Percentiles rank a stretch among this genome's conserved stretches.
Conservation (phyloP, 495 filamentous ascomycete genomes). For the Lineolata rhizophorae region DNA sequence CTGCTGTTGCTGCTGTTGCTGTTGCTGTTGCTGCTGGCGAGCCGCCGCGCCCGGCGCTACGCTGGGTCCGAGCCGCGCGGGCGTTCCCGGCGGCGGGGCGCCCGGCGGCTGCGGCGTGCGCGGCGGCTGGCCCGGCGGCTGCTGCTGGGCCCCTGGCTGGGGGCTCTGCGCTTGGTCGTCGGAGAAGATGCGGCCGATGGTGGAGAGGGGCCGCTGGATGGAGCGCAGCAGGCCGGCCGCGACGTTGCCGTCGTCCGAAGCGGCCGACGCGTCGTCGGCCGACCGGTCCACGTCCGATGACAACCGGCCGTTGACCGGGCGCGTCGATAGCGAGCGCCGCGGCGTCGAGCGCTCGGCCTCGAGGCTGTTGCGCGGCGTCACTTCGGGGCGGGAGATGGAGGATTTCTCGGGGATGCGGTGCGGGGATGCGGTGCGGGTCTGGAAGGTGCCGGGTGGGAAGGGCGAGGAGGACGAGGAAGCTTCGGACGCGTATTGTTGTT, state of each 20-base stretch:
- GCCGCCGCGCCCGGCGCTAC: conserved; percentile 4
- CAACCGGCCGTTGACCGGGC: conserved; percentile 19
- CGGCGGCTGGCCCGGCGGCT: conserved; percentile 12
- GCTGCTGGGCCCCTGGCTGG: not conserved
- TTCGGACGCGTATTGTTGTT: not conserved
- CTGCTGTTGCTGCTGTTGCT: not conserved
- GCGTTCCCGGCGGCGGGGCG: conserved; percentile 33
- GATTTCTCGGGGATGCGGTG: conserved; percentile 37
- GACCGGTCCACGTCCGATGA: too few relatives aligned
- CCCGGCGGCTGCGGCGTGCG: conserved; percentile 33
- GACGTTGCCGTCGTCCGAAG: conserved; percentile 35
- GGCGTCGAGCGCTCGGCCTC: conserved; percentile 31
- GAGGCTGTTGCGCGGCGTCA: conserved; percentile 29
- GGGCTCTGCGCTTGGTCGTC: conserved; percentile 34
- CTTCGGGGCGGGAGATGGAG: conserved; percentile 27
- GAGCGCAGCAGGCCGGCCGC: conserved; percentile 72
- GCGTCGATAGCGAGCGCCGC: conserved; percentile 19
- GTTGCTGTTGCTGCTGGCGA: conserved; percentile 3
- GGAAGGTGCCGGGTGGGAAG: conserved; percentile 9
- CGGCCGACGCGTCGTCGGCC: conserved; percentile 22
- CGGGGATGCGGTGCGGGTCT: conserved; percentile 11
- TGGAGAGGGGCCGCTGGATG: conserved; percentile 77
- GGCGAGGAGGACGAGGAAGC: conserved; percentile 1
- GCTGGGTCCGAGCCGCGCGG: conserved; percentile 4
- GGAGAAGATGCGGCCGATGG: conserved; percentile 93